Percentiles rank a stretch among this genome's conserved stretches.
Conservation (phyloP, 768 basidiomycete genomes). For the Artomyces pyxidatus region DNA sequence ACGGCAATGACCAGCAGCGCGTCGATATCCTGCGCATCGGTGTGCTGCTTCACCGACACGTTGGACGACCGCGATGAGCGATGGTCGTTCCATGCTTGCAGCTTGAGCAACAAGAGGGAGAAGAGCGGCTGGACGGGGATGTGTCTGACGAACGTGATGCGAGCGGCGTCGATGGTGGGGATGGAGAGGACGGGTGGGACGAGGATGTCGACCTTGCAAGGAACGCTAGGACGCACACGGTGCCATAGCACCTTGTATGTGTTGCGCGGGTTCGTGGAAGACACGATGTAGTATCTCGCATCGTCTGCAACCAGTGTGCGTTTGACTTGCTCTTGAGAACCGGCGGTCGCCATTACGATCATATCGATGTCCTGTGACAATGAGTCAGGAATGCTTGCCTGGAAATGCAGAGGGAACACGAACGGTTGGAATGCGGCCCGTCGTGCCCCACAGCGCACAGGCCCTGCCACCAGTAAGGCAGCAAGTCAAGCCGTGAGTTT, state of each 20-base stretch:
- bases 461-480: slow-evolving; percentile 20
- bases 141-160: slow-evolving; percentile 3
- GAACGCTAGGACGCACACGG: slow-evolving; percentile 11
- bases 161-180: slow-evolving; percentile 16
- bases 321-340: slow-evolving; percentile 34
- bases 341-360: slow-evolving; percentile 28
- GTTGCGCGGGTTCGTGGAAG: slow-evolving; percentile 29
- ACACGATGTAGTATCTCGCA: slow-evolving; percentile 30
- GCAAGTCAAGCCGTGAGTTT: slow-evolving; percentile 6
- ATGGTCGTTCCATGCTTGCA: slow-evolving; percentile 26
- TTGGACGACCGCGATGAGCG: slow-evolving; percentile 22
- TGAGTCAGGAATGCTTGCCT: not conserved
- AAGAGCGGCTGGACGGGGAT: slow-evolving; percentile 25
- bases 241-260: slow-evolving; percentile 38
- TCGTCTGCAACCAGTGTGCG: slow-evolving; percentile 24
- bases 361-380: slow-evolving; percentile 38
- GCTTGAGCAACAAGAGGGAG: slow-evolving; percentile 24
- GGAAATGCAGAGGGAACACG: not conserved
- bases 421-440: slow-evolving; percentile 18
- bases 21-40: slow-evolving; percentile 34
- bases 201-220: slow-evolving; percentile 28
- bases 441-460: slow-evolving; percentile 16
- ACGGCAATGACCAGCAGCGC: slow-evolving; percentile 31
- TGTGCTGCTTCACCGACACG: slow-evolving; percentile 28
- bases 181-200: slow-evolving; percentile 22